A percentile compares a stretch with the other conserved stretches of the same genome.
Evolutionary conservation across 257 asterid species (phyloP).

Genomic region (Solanum ossicruentum): DNA sequence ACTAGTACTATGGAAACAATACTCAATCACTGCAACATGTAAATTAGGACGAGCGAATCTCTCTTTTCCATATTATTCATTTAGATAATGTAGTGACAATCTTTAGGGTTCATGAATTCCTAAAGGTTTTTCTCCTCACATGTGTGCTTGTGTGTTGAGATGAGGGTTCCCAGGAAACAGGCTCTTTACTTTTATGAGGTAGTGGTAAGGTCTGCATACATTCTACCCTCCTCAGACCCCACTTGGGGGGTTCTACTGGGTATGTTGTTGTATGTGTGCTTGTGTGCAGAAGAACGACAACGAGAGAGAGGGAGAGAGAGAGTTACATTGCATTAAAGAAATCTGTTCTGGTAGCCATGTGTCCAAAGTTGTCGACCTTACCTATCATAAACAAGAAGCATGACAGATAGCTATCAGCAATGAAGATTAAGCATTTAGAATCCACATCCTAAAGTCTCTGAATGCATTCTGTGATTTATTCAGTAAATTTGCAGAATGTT

Average conservation of each 20-base stretch:
- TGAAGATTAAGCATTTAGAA: neutral
- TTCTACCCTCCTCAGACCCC: too few species aligned
- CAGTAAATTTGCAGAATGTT: neutral
- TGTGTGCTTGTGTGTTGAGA: neutral
- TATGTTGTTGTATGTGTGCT: too few species aligned
- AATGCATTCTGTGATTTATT: neutral
- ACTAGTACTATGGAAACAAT: neutral
- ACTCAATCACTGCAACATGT: neutral
- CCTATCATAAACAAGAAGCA: slow-evolving; percentile 29
- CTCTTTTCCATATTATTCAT: neutral
- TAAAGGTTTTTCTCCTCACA: neutral
- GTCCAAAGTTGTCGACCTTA: slow-evolving; percentile 86
- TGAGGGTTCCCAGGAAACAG: too few species aligned
- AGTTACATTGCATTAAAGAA: slow-evolving; percentile 70
- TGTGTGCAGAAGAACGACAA: too few species aligned
- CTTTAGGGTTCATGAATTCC: neutral
- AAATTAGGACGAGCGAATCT: neutral
- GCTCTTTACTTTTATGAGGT: too few species aligned
- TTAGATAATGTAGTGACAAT: neutral
- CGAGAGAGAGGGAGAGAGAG: neutral
- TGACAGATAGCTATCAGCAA: neutral
- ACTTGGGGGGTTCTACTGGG: too few species aligned
- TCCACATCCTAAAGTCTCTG: neutral
- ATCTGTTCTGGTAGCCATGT: slow-evolving; percentile 97
- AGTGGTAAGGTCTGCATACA: too few species aligned